Percentiles rank a stretch among this genome's conserved stretches.
phyloP scores from a whole-genome alignment of 371 early-diverging fungal species.

The Mortierella sp. region DNA sequence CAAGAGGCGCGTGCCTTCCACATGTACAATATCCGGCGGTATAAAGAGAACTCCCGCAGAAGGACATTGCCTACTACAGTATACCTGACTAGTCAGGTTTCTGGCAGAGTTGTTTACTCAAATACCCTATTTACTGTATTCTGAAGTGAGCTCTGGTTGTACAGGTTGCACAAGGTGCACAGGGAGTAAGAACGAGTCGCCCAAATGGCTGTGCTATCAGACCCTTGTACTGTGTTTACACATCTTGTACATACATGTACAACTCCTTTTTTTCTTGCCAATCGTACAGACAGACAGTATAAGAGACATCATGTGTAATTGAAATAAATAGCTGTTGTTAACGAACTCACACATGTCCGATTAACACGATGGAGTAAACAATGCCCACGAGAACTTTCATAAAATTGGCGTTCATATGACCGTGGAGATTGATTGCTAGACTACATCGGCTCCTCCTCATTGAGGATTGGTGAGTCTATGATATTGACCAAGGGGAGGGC shows the following conservation, averaged over 20 bases:
- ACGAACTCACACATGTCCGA: background rate
- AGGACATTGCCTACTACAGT: too few species aligned
- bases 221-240: background rate
- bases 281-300: background rate
- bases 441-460: background rate
- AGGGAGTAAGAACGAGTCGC: background rate
- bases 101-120: too few species aligned
- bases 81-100: too few species aligned
- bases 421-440: too few species aligned
- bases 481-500: too few species aligned
- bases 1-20: too few species aligned
- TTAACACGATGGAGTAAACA: background rate
- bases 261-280: background rate
- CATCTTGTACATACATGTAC: too few species aligned
- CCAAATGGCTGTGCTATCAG: background rate
- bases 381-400: slow-evolving; percentile 1
- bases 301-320: background rate
- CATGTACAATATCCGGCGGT: too few species aligned
- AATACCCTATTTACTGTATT: too few species aligned
- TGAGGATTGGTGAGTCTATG: background rate
- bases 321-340: background rate
- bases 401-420: background rate
- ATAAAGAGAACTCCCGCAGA: too few species aligned
- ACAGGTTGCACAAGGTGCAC: too few species aligned
- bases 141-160: background rate